phyloP scores from a whole-genome alignment of 2,329 filamentous ascomycete genomes.

The Cercospora sp. region DNA sequence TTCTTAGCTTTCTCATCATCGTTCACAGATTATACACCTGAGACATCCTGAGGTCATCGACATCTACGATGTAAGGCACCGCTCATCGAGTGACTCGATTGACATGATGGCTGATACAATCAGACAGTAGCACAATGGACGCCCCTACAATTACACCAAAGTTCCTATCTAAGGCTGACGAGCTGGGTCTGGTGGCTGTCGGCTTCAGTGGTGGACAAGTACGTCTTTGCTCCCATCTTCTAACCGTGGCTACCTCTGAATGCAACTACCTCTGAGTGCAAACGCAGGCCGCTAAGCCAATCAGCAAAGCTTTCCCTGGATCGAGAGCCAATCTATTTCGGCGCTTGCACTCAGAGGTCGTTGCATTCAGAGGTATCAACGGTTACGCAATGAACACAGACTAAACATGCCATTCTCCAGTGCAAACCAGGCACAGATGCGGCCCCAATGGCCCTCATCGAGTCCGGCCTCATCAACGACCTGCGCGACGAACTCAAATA shows the following conservation, averaged over 20 bases:
- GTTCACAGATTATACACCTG: background rate
- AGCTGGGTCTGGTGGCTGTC: slow-evolving; percentile 89
- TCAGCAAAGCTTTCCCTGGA: too few relatives aligned
- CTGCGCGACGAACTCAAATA: slow-evolving; percentile 84
- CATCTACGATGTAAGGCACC: background rate
- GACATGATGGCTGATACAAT: background rate
- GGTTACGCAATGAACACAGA: background rate
- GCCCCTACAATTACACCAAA: slow-evolving; percentile 64
- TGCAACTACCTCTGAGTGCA: too few relatives aligned
- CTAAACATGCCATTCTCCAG: slow-evolving; percentile 48
- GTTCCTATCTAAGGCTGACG: slow-evolving; percentile 76
- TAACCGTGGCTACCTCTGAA: too few relatives aligned
- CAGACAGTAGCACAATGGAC: slow-evolving; percentile 32
- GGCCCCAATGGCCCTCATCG: slow-evolving; percentile 83
- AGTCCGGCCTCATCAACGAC: slow-evolving; percentile 81
- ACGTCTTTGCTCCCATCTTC: slow-evolving; percentile 32
- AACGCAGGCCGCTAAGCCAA: too few relatives aligned
- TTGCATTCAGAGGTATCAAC: too few relatives aligned
- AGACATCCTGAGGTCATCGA: slow-evolving; percentile 5
- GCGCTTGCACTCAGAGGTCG: too few relatives aligned
- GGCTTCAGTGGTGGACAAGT: slow-evolving; percentile 97
- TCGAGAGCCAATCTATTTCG: too few relatives aligned
- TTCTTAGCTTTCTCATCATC: background rate
- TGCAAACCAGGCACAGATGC: slow-evolving; percentile 90
- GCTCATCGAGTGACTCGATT: background rate